phyloP scores from a whole-genome alignment of 192 early-diverging fungal species.

The Mortierella claussenii region DNA sequence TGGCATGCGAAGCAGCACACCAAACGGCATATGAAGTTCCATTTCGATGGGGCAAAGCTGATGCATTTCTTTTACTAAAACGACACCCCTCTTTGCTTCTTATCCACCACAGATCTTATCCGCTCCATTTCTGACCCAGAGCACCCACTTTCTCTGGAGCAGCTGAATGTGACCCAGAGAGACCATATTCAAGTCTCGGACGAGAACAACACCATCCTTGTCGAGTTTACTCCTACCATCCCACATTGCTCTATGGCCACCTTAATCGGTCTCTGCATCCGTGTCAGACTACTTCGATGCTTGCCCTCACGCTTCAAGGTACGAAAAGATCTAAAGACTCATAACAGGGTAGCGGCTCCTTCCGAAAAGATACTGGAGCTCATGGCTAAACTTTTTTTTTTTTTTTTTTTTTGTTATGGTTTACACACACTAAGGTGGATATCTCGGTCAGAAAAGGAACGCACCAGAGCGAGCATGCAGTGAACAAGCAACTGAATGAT shows the following conservation, averaged over 20 bases:
- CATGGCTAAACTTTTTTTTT: constrained; percentile 2
- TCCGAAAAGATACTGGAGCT: not conserved
- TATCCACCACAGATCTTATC: constrained; percentile 76
- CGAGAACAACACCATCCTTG: constrained; percentile 69
- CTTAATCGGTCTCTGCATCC: constrained; percentile 96
- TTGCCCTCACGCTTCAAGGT: constrained; percentile 93
- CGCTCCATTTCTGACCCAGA: constrained; percentile 98
- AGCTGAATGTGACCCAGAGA: constrained; percentile 92
- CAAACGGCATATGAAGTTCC: too few relatives aligned
- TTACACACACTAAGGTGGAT: too few relatives aligned
- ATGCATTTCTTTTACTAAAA: too few relatives aligned
- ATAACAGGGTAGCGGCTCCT: too few relatives aligned
- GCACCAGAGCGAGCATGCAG: constrained; percentile 94
- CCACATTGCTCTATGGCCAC: constrained; percentile 99
- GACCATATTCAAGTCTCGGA: constrained; percentile 88
- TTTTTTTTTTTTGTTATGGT: not conserved
- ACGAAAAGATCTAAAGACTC: not conserved
- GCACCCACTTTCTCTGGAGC: constrained; percentile 97
- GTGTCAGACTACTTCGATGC: constrained; percentile 88
- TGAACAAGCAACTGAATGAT: constrained; percentile 99
- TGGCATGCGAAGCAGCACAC: too few relatives aligned
- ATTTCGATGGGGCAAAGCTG: too few relatives aligned
- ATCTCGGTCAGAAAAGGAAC: constrained; percentile 92
- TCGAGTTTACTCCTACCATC: constrained; percentile 97
- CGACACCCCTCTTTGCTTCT: too few relatives aligned